phyloP scores from a whole-genome alignment of 257 asterid genomes.

The Linaria vulgaris region DNA sequence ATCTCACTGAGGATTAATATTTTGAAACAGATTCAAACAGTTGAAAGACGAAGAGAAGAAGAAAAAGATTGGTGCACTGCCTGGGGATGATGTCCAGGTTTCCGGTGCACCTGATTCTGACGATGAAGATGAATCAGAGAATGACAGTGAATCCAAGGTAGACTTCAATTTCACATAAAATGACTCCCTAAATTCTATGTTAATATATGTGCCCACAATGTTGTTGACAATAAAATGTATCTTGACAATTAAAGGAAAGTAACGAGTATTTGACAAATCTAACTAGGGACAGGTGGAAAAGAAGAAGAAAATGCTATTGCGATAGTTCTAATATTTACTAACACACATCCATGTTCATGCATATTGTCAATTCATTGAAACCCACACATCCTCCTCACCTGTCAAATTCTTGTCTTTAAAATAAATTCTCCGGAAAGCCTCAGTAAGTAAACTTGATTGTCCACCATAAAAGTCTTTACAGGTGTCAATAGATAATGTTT shows the following conservation, averaged over 20 bases:
- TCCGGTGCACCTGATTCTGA: constrained; percentile 55
- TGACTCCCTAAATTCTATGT: constrained; percentile 8
- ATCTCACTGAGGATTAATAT: constrained; percentile 28
- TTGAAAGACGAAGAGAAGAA: constrained; percentile 75
- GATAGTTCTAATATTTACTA: background rate
- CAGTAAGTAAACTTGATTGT: no score
- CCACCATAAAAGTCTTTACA: no score
- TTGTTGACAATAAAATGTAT: no score
- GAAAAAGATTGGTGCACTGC: constrained; percentile 53
- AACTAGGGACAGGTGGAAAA: no score
- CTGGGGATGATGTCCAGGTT: constrained; percentile 47
- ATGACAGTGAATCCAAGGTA: constrained; percentile 65
- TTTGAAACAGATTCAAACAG: constrained; percentile 67
- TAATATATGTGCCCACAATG: background rate
- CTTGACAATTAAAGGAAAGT: no score
- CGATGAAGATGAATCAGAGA: constrained; percentile 51
- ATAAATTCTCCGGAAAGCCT: no score
- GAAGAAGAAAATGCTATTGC: background rate
- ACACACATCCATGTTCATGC: no score
- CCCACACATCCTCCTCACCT: no score
- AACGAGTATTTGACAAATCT: no score
- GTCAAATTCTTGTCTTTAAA: no score
- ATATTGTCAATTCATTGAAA: no score
- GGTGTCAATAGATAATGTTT: no score
- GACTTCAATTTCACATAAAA: constrained; percentile 24